Conservation (phyloP, 1,139 yeast genomes). For the Arxiozyma heterogenica region DNA sequence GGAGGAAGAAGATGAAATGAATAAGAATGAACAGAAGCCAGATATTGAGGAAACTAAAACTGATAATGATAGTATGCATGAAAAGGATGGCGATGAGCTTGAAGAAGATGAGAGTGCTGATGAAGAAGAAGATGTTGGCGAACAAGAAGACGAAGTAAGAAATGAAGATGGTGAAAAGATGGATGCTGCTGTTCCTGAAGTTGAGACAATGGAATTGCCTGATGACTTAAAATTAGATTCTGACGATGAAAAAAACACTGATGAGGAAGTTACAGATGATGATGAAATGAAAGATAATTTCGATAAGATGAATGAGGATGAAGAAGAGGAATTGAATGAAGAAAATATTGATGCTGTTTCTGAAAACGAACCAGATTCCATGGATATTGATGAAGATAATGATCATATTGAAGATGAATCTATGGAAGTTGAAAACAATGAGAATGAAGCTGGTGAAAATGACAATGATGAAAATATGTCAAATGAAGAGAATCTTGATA, state of each 20-base stretch:
- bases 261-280: constrained; percentile 25
- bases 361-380: constrained; percentile 30
- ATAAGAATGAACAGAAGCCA: constrained; percentile 50
- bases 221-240: constrained; percentile 79
- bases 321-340: constrained; percentile 21
- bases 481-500: constrained; percentile 26
- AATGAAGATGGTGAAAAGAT: constrained; percentile 65
- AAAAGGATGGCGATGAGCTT: constrained; percentile 54
- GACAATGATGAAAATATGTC: constrained; percentile 27
- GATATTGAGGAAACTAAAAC: constrained; percentile 57
- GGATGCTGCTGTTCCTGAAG: constrained; percentile 67
- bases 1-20: constrained; percentile 45
- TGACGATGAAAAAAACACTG: constrained; percentile 48
- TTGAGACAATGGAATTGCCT: constrained; percentile 73
- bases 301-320: constrained; percentile 25
- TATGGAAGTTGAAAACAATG: constrained; percentile 27
- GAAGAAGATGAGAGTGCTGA: constrained; percentile 55
- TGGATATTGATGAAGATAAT: constrained; percentile 16
- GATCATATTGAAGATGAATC: constrained; percentile 23
- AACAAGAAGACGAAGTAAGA: constrained; percentile 68
- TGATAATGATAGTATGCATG: constrained; percentile 47
- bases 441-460: constrained; percentile 28
- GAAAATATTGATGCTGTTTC: constrained; percentile 24
- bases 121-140: constrained; percentile 57
- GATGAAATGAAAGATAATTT: constrained; percentile 12